Base-by-base conservation (phyloP, 2,329 filamentous ascomycete genomes). In the Aquanectria penicillioides region DNA sequence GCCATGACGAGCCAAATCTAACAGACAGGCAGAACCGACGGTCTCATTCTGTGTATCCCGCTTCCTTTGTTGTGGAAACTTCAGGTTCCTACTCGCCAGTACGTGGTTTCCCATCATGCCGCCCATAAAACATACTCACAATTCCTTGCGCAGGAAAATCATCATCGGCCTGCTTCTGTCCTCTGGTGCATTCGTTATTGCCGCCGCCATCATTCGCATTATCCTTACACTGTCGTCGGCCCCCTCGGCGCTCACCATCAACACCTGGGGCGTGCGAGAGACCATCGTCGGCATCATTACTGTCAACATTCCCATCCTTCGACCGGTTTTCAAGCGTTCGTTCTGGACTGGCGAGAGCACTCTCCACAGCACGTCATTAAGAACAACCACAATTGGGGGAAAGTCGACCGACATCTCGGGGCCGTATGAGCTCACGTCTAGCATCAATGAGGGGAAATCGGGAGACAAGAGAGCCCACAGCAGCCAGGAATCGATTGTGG, bases 281-380 rank as follows among this genome's bases (percentile, higher is more conserved):
- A 73, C 67, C 53, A 75, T 79, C 38, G 74, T 78, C 29, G 75
- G 73, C 13, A 74, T 78, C 22, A 71, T 79, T 29, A 72, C 74
- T 12, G 74, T 78, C 55, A 77, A 76, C 49, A 60, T 69, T 0
- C 64, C 66, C 0, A 57, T 67, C 2, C 43, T 68, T 0, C 34
- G 64, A 20, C 59, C 59, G 0, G 23, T 67, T 1, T 68, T 68
- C n/a, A 34, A 52, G 1, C 48, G 33, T 1, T 22, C 47, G 0
- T 68, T 69, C 12, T 68, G 64, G 64, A 49, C 59, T 0, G 28
- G 26, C 0, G 33, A 58, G 4, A 6, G 34, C 0, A 41, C 15
- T 3, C 25, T 55, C 1, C 20, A 58, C 8, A 47, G 38, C 5
- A 66, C 26, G 2, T 44, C 55, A 0, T 47, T 46, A 3, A 38